Evolutionary conservation across 140 eudicot species (phyloP), one percentile per base, ranked within the genome.

Genomic region (Flaveria floridana): DNA sequence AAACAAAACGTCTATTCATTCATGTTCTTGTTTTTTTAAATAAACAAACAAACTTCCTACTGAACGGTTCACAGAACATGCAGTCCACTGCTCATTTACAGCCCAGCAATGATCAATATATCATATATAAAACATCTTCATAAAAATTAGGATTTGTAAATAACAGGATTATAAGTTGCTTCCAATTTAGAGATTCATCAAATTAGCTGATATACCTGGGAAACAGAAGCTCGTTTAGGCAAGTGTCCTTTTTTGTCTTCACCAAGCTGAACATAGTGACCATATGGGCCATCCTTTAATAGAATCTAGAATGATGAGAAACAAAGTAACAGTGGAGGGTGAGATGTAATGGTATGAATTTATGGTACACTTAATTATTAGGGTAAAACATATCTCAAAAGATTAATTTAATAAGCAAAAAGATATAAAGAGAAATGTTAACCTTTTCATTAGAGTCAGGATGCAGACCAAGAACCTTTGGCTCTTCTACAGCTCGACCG

Each of bases 261-360:
- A 69, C 99, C 99, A 75, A 94, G 97, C 85, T 94, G 99, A 64
- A 91, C 88, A 80, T 94, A 90, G 80, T 70, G 72, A 77, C 99
- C 99, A 62, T 87, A 95, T 19, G 99, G 99, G 59, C 99, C 99
- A 75, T 77, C 79, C 87, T 95, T 95, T 67, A 95, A 64, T 13
- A 95, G 76, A 84, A 95, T 75, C 99, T 95, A 71, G 42, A 82
- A 55, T 1, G 14, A 63, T n/a, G 68, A 19, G 19, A 73, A 14
- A 71, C 71, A 74, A 21, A 71, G 46, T 16, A 76, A 26, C 48
- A 70, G 12, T 8, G n/a, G 11, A 56, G 30, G 18, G 56, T 34
- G 51, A 65, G 52, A 78, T 26, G 59, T 51, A 53, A 59, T 30
- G 19, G 48, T 18, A 77, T 61, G 48, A 78, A 51, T 15, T 25